Evolutionary conservation across 2,329 filamentous ascomycete genomes (phyloP).

Genomic region (Gnomoniopsis sp.): DNA sequence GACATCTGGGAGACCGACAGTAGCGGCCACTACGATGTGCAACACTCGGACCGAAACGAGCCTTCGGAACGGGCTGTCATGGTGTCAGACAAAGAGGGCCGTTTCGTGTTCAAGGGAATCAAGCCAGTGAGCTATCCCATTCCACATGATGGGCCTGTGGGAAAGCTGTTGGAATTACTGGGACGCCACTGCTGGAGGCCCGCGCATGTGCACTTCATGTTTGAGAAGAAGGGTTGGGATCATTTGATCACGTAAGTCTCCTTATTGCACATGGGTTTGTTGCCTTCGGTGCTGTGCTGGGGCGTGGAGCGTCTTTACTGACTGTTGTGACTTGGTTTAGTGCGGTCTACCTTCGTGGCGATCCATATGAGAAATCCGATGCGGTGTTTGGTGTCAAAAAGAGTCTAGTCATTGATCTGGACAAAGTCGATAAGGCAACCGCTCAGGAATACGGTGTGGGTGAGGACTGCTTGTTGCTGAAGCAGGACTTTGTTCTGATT

Average conservation of each 20-base stretch:
- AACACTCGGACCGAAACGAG: constrained; percentile 60
- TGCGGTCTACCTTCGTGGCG: constrained; percentile 72
- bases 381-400: constrained; percentile 86
- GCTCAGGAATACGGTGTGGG: constrained; percentile 61
- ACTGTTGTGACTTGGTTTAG: constrained; percentile 34
- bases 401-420: constrained; percentile 66
- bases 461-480: constrained; percentile 61
- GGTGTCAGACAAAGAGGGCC: constrained; percentile 63
- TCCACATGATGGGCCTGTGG: constrained; percentile 80
- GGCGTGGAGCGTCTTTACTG: not conserved
- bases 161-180: constrained; percentile 62
- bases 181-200: constrained; percentile 76
- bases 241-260: constrained; percentile 74
- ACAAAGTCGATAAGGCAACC: constrained; percentile 46
- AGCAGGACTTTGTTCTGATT: constrained; percentile 76
- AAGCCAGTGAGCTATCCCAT: constrained; percentile 84
- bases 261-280: not conserved
- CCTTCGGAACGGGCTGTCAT: constrained; percentile 70
- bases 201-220: constrained; percentile 85
- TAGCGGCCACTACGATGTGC: constrained; percentile 78
- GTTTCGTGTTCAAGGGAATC: constrained; percentile 83
- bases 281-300: not conserved
- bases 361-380: constrained; percentile 79
- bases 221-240: constrained; percentile 75
- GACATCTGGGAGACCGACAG: constrained; percentile 86